phyloP scores from a whole-genome alignment of 176 grass and related monocot genomes.

The Thinopyrum elongatum region DNA sequence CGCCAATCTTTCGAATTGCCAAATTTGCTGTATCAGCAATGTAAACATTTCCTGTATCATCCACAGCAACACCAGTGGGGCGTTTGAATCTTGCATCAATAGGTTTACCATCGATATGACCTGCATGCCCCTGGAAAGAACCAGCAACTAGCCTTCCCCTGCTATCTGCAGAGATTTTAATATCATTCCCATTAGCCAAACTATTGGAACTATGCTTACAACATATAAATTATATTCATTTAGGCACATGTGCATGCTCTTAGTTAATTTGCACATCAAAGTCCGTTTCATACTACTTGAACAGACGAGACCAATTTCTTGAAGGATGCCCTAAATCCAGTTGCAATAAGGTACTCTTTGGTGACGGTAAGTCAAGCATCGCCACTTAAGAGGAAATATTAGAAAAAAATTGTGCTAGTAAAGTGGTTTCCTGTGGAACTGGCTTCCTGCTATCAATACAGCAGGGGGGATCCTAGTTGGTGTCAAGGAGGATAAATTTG shows the following conservation, averaged over 20 bases:
- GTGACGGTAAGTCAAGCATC: background rate
- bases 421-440: no score
- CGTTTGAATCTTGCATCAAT: conserved; percentile 91
- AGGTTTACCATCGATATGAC: conserved; percentile 93
- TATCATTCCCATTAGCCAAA: conserved; percentile 23
- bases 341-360: background rate
- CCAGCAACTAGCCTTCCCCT: conserved; percentile 89
- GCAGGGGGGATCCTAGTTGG: no score
- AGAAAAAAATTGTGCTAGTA: background rate
- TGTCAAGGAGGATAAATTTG: no score
- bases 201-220: background rate
- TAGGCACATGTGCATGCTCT: background rate
- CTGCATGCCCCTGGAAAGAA: conserved; percentile 89
- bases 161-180: conserved; percentile 64
- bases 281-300: background rate
- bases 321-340: background rate
- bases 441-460: no score
- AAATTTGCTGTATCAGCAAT: conserved; percentile 94
- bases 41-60: conserved; percentile 97
- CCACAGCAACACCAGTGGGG: conserved; percentile 84
- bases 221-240: background rate
- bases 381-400: background rate
- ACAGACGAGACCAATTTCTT: no score
- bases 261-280: background rate
- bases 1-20: conserved; percentile 90